Evolutionary conservation across 2,329 filamentous ascomycete species (phyloP), one percentile per base, ranked within the genome.

Genomic region (Rhinocladiella similis): DNA sequence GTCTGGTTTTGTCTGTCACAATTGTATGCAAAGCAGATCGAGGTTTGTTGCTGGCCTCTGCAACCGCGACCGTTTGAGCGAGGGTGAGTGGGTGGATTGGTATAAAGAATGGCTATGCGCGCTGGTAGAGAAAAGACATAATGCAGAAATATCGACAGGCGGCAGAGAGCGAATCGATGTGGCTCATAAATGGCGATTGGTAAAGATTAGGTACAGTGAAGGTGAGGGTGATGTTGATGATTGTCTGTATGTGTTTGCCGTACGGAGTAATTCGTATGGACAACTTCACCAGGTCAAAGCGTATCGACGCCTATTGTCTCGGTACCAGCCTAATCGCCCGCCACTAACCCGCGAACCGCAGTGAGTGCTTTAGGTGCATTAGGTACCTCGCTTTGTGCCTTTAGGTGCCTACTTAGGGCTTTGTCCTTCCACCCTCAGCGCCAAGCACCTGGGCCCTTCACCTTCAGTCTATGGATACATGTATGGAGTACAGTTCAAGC

Each of bases 41-140:
- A 25, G 38, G 25, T 54, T 46, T 56, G 50, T 54, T 54, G 49
- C 16, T 49, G 57, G 54, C 36, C 53, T 60, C 57, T 43, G 51
- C 54, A 54, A 43, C 51, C 58, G 58, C 58, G 58, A 60, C 58
- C 58, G 29, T 38, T 50, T 54, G 38, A 53, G 4, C 41, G 36
- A 50, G 41, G 50, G 35, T 19, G 41, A 43, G 18, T 20, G 43
- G 19, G 25, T 25, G 19, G 43, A n/a, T 27, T 46, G 7, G 5
- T 7, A 10, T n/a, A n/a, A 27, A 46, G 20, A 46, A 46, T 13
- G 43, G 14, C 43, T 22, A 46, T 46, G 12, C 14, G n/a, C 43
- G 50, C 50, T 42, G 22, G 27, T 38, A 16, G 36, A 25, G 35
- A 58, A 18, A 18, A 36, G 25, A 22, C 29, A 49, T 42, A 18